Evolutionary conservation across 1,284 basidiomycete genomes (phyloP).

Genomic region (Rhodotorula sp.): DNA sequence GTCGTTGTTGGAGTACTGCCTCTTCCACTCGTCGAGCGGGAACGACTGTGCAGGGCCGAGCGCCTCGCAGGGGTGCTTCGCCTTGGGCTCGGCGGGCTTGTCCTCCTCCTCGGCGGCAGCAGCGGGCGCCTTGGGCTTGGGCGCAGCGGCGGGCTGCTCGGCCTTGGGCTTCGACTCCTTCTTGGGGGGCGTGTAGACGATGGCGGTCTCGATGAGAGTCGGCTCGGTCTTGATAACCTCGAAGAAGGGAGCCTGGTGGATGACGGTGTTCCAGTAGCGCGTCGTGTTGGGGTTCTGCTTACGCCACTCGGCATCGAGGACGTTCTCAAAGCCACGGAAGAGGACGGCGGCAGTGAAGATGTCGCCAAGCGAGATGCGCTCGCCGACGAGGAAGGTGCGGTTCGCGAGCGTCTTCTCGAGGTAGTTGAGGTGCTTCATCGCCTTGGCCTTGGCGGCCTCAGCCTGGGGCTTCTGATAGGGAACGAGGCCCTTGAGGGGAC

Average conservation of each 20-base stretch:
- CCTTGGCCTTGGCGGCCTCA: slow-evolving; percentile 54
- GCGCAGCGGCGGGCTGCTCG: slow-evolving; percentile 27
- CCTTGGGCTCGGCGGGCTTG: slow-evolving; percentile 64
- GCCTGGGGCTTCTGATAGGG: slow-evolving; percentile 58
- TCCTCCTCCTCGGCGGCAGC: slow-evolving; percentile 61
- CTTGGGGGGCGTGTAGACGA: slow-evolving; percentile 69
- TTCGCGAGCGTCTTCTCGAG: slow-evolving; percentile 72
- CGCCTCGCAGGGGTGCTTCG: slow-evolving; percentile 86
- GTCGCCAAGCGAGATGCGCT: slow-evolving; percentile 92
- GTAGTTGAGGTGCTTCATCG: slow-evolving; percentile 53
- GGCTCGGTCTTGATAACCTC: slow-evolving; percentile 53
- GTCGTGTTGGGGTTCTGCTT: slow-evolving; percentile 70
- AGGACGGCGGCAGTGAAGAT: slow-evolving; percentile 65
- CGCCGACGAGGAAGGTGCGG: slow-evolving; percentile 86
- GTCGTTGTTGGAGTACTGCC: slow-evolving; percentile 70
- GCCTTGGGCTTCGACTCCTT: slow-evolving; percentile 60
- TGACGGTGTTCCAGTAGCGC: slow-evolving; percentile 65
- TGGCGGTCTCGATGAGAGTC: slow-evolving; percentile 67
- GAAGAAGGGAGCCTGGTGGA: slow-evolving; percentile 70
- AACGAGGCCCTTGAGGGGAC: slow-evolving; percentile 59
- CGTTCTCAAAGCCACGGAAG: slow-evolving; percentile 43
- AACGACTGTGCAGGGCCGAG: slow-evolving; percentile 3
- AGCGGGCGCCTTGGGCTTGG: slow-evolving; percentile 59
- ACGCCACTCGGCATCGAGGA: slow-evolving; percentile 65
- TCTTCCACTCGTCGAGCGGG: slow-evolving; percentile 17